These are phyloP conservation scores for Schwanniomyces vanrijiae DNA, from an alignment of 805 yeast genomes.

Conservation along the genomic window DNA sequence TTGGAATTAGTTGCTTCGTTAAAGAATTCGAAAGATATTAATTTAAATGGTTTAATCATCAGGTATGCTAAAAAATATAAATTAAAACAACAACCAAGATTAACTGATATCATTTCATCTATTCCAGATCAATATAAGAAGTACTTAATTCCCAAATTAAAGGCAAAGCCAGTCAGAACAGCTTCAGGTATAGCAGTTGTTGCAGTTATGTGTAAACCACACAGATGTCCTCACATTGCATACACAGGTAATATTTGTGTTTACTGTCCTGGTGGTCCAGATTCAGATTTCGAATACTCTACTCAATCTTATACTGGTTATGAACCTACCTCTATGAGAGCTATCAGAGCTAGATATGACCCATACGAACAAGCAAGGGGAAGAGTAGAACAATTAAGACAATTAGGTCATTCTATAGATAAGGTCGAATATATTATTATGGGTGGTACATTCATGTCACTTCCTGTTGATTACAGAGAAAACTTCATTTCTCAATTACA, in stretches of 20 bases:
- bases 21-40: conserved; percentile 73
- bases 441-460: conserved; percentile 99
- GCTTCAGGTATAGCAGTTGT: conserved; percentile 99
- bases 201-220: conserved; percentile 99
- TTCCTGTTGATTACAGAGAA: conserved; percentile 88
- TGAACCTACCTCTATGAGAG: conserved; percentile 98
- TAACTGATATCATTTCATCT: conserved; percentile 91
- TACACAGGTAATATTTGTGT: conserved; percentile 98
- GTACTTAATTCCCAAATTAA: conserved; percentile 84
- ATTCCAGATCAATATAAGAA: conserved; percentile 96
- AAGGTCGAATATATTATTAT: conserved; percentile 96
- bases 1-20: conserved; percentile 79
- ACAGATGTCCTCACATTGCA: conserved; percentile 98
- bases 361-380: conserved; percentile 99
- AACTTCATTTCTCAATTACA: conserved; percentile 85
- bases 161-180: conserved; percentile 98
- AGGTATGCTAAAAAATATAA: conserved; percentile 87
- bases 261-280: conserved; percentile 99
- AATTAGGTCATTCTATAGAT: conserved; percentile 93
- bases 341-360: conserved; percentile 97
- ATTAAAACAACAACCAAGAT: conserved; percentile 86
- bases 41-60: conserved; percentile 85
- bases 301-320: conserved; percentile 98
- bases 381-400: conserved; percentile 91
- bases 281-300: conserved; percentile 95